A percentile compares a stretch with the other conserved stretches of the same genome.
Evolutionary conservation across 495 filamentous ascomycete species (phyloP).

Genomic region (Oleoguttula mirabilis): DNA sequence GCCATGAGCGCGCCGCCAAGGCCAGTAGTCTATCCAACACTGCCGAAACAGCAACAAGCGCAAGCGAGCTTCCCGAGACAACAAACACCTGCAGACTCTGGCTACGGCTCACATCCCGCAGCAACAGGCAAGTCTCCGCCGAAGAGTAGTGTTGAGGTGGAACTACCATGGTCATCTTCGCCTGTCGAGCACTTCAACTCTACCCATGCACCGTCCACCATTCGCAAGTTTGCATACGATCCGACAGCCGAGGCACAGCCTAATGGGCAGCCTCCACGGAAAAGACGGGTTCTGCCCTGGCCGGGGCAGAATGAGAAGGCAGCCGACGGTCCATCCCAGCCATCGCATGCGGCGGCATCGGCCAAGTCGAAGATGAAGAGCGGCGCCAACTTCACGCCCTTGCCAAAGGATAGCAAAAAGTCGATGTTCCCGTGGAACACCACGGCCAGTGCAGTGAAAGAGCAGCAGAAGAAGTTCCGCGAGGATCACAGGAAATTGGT

Average conservation of each 20-base stretch:
- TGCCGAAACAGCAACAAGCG: constrained; percentile 13
- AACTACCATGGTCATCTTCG: constrained; percentile 52
- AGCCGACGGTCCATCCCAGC: constrained; percentile 16
- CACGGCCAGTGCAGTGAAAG: constrained; percentile 68
- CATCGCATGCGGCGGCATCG: background rate
- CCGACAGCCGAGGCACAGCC: constrained; percentile 4
- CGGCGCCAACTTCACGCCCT: constrained; percentile 25
- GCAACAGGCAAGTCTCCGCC: constrained; percentile 24
- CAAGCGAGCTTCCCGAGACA: constrained; percentile 1
- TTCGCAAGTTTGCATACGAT: background rate
- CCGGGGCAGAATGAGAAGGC: constrained; percentile 25
- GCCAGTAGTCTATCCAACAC: constrained; percentile 11
- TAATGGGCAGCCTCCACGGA: constrained; percentile 22
- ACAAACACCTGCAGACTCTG: constrained; percentile 6
- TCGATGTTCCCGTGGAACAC: constrained; percentile 56
- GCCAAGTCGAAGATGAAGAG: constrained; percentile 16
- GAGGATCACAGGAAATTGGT: constrained; percentile 52
- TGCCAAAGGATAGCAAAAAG: constrained; percentile 30
- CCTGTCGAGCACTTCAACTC: constrained; percentile 41
- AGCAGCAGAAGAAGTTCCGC: constrained; percentile 62
- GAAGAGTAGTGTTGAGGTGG: constrained; percentile 41
- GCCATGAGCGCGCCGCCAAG: background rate
- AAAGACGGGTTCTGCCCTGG: constrained; percentile 49
- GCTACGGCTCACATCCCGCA: too few relatives aligned
- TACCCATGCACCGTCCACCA: constrained; percentile 3